phyloP scores from a whole-genome alignment of 2,329 filamentous ascomycete species.

The Pestalotiopsis sp. region DNA sequence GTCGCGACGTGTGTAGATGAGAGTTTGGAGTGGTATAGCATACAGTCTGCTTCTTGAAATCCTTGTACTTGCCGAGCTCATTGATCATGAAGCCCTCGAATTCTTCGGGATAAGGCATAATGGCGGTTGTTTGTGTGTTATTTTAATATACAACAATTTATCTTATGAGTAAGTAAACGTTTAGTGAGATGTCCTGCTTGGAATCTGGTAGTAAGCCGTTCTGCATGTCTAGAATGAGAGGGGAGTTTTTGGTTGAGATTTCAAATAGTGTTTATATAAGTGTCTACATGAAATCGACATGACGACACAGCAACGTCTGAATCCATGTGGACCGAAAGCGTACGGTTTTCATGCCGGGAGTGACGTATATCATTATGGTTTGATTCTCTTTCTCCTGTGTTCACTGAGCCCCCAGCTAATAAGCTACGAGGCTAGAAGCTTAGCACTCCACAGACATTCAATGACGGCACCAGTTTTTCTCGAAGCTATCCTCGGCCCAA shows the following conservation, averaged over 20 bases:
- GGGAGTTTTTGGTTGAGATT: too few relatives aligned
- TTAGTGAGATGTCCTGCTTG: too few relatives aligned
- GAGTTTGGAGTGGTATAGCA: neutral
- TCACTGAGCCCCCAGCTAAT: neutral
- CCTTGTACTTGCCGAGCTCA: conserved; percentile 30
- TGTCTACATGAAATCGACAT: neutral
- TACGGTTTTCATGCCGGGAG: neutral
- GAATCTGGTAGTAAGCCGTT: too few relatives aligned
- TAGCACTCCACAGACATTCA: neutral
- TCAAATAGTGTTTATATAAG: neutral
- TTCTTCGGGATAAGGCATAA: conserved; percentile 32
- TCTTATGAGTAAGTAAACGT: too few relatives aligned
- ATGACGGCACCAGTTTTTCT: neutral
- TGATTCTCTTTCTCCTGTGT: neutral
- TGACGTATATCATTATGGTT: neutral
- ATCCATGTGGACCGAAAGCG: neutral
- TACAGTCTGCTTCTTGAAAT: conserved; percentile 34
- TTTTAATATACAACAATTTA: too few relatives aligned
- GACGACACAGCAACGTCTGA: neutral
- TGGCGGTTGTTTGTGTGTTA: neutral
- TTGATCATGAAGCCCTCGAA: conserved; percentile 36
- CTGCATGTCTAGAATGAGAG: too few relatives aligned
- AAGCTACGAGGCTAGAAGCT: neutral
- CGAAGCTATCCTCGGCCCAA: neutral
- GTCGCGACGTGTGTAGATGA: neutral